These are phyloP conservation scores for Picea abies DNA, from an alignment of 83 land plant genomes.

Conservation along the genomic window DNA sequence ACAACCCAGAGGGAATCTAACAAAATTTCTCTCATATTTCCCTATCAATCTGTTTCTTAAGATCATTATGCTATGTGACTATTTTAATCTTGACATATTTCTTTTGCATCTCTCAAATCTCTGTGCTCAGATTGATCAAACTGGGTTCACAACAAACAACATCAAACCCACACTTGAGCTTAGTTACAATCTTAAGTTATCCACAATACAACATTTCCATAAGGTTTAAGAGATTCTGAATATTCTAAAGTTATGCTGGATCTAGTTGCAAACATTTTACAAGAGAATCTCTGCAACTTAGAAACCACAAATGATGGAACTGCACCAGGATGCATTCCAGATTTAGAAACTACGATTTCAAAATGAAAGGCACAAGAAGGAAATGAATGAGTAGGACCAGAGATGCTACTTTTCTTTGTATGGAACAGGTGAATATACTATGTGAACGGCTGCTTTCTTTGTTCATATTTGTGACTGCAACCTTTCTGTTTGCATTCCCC, in stretches of 20 bases:
- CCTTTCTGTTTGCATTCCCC: constrained; percentile 49
- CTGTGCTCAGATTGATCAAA: neutral
- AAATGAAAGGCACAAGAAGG: neutral
- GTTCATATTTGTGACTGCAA: constrained; percentile 47
- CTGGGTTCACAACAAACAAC: neutral
- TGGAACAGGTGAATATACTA: constrained; percentile 49
- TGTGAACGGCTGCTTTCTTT: constrained; percentile 57
- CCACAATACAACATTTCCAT: neutral
- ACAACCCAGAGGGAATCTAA: no score
- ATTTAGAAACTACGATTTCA: neutral
- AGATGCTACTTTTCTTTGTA: constrained; percentile 38
- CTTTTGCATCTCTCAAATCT: neutral
- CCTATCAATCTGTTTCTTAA: no score
- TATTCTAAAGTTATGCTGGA: neutral
- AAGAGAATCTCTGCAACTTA: no score
- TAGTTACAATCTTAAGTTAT: neutral
- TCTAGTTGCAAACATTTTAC: neutral
- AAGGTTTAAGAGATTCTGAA: neutral
- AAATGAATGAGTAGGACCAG: neutral
- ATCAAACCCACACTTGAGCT: neutral
- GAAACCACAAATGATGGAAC: neutral
- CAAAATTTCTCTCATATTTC: no score
- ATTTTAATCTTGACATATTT: no score
- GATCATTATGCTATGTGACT: no score
- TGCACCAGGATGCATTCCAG: neutral